Base-by-base conservation (phyloP, 441 rosid genomes). In the Eutrema salsugineum region DNA sequence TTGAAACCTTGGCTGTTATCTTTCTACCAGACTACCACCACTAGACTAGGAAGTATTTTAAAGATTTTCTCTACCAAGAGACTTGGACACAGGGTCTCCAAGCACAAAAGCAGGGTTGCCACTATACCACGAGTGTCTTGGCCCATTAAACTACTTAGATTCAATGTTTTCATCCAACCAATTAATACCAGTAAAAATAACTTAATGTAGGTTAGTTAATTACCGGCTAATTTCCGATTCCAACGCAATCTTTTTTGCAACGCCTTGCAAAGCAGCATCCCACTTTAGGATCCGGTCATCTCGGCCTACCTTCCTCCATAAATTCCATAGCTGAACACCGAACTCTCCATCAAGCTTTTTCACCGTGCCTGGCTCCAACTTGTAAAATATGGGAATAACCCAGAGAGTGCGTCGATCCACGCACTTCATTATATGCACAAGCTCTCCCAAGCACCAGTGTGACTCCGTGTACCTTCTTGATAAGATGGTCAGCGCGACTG, bases 351-450 rank as follows among this genome's bases (percentile, higher is more conserved):
- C 64, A 2, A 72, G 63, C 0, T 14, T 1, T 6, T 43, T 24
- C 42, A 72, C 76, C 1, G n/a, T 63, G 14, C 1, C 1, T 19
- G 20, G 7, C 10, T 43, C 6, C 10, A 71, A 24, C 48, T 63
- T 22, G 43, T 54, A 71, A 27, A 63, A 71, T 3, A 72, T 22
- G 15, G 76, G 76, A 30, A 72, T 53, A 35, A 72, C 70, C 56
- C 22, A 22, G 16, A 72, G 20, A 11, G 28, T 54, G 11, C n/a
- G 1, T 14, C 33, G 55, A 8, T 63, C 57, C 10, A 51, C 36
- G 2, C 76, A 43, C 11, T 72, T 63, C 16, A 32, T 44, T 42
- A 72, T 72, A 49, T 72, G 54, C 55, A 63, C 64, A 7, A 72
- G 63, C 42, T 72, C 76, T 1, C 35, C 10, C 32, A 72, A 33